A percentile compares a stretch with the other conserved stretches of the same genome.
Conservation (phyloP, 2,329 filamentous ascomycete genomes). For the Ceratocystis destructans region DNA sequence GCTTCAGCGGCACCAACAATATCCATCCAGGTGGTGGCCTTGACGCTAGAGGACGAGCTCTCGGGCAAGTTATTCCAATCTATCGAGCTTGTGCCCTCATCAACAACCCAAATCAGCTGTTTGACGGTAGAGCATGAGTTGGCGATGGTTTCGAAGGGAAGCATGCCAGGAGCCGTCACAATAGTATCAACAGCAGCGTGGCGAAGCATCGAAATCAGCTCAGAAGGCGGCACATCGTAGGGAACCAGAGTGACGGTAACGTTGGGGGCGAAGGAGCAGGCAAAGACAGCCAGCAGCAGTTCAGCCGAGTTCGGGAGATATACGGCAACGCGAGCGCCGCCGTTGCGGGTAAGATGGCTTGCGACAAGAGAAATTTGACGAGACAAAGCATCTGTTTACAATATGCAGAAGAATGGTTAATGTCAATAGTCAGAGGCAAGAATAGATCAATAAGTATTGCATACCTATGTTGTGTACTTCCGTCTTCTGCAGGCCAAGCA, state of each 20-base stretch:
- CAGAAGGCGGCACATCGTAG: conserved; percentile 58
- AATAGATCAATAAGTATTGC: conserved; percentile 16
- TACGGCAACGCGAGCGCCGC: conserved; percentile 65
- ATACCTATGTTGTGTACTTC: conserved; percentile 55
- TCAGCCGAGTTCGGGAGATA: conserved; percentile 92
- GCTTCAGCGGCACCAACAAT: conserved; percentile 54
- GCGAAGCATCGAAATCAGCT: conserved; percentile 57
- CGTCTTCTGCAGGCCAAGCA: conserved; percentile 61
- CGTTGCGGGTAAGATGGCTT: conserved; percentile 55
- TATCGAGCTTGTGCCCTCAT: conserved; percentile 79
- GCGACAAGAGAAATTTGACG: conserved; percentile 82
- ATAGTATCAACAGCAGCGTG: conserved; percentile 65
- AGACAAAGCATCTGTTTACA: conserved; percentile 50
- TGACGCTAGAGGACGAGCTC: conserved; percentile 58
- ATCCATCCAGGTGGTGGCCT: conserved; percentile 87
- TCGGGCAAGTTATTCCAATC: conserved; percentile 86
- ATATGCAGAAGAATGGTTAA: conserved; percentile 9
- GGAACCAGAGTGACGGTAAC: conserved; percentile 75
- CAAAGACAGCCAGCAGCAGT: conserved; percentile 68
- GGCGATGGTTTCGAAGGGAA: conserved; percentile 63
- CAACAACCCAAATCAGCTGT: conserved; percentile 82
- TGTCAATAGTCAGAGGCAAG: background rate
- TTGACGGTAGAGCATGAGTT: conserved; percentile 57
- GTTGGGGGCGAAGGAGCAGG: conserved; percentile 71
- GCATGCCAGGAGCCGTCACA: conserved; percentile 71